Base-by-base conservation (phyloP, 1,284 basidiomycete genomes). In the Anthracocystis panici-leucophaei region DNA sequence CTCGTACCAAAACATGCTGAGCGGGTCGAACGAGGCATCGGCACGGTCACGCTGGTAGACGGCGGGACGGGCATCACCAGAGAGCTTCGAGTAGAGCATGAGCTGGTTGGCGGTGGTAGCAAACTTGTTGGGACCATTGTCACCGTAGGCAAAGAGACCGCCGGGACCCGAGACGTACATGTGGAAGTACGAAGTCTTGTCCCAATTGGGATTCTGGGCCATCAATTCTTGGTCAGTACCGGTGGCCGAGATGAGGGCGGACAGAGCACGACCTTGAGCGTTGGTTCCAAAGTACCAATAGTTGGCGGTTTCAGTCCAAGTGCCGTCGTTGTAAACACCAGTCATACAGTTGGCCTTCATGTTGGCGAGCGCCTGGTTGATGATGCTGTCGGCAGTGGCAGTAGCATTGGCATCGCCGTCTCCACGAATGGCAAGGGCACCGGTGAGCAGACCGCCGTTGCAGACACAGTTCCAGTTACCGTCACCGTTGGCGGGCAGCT, bases 401-500 rank as follows among this genome's bases (percentile, higher is more conserved):
- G 92, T 91, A 14, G 89, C 90, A 82, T 97, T 95, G 63, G 95
- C 92, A 65, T 89, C 91, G 35, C 61, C 79, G 57, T 84, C 78
- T 52, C 75, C 79, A 20, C 93, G 87, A 81, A 99, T 94, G 48
- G 96, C 95, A 49, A 99, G 90, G 0, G 97, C 90, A 57, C 90
- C 97, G 82, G 97, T 86, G 25, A 93, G 93, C 76, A 99, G 87
- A 70, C 96, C 96, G 62, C 91, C 90, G 86, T 98, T 99, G 88
- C 92, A 94, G 71, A 98, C 93, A 84, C 96, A 98, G 86, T 98
- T 98, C 95, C 95, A 98, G 88, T 98, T 98, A 46, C 96, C 88
- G 80, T 88, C 86, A 69, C 87, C 85, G 27, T 82, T 77, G 16
- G 66, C 54, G 38, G 78, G 71, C 42, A 60, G 80, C 25, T 56